Evolutionary conservation across 192 early-diverging fungal genomes (phyloP), one percentile per base, ranked within the genome.

Genomic region (Pilobolus umbonatus): DNA sequence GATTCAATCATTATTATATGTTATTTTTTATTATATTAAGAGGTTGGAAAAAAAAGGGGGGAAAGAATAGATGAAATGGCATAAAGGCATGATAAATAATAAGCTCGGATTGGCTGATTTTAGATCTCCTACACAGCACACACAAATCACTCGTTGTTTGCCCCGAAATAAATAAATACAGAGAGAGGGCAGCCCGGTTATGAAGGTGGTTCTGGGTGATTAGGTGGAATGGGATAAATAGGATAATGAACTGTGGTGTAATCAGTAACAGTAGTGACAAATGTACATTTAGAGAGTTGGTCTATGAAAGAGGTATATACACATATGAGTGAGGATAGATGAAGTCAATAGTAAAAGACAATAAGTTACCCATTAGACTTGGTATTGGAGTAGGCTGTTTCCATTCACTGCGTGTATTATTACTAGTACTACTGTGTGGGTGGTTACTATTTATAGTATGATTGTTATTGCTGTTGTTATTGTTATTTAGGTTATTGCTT

Each of bases 301-400:
- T 58, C 56, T 58, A 34, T 30, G 35, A 46, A 2, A 19, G 25
- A 6, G 12, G 42, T 15, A 28, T 42, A 28, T 19, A 55, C 22
- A 55, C n/a, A 15, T 38, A 30, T 25, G 42, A 12, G 22, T 36
- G 10, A 40, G 21, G 15, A 6, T 47, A 46, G n/a, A 26, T 24
- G n/a, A 2, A 6, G 45, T 46, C 10, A 15, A 52, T 34, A 38
- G n/a, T 8, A 42, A 17, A 43, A 28, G 19, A 8, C 12, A 36
- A 14, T n/a, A 26, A 19, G n/a, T 58, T 58, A 59, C 57, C 57
- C 44, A 47, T 59, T 30, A 59, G n/a, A 47, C 57, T 59, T 36
- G 57, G 57, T 12, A 59, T 47, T 8, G 44, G 31, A 14, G 57
- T 59, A 35, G 30, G 14, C 12, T 53, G 51, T 26, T 46, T 59